Evolutionary conservation across 495 filamentous ascomycete genomes (phyloP).

Genomic region (Hypoxylon cercidicola): DNA sequence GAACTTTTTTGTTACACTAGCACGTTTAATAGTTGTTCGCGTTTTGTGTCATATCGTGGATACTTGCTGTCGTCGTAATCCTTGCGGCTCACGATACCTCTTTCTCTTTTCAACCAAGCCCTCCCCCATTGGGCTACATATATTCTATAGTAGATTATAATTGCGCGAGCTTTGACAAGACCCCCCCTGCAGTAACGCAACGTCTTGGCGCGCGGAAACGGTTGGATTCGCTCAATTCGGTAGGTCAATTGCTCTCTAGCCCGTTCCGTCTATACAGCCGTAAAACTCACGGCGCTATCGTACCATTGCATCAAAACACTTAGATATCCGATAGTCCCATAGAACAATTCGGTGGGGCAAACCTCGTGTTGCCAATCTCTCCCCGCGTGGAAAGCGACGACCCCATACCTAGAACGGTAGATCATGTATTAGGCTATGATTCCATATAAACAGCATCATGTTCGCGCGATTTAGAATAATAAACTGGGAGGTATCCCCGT

Average conservation of each 20-base stretch:
- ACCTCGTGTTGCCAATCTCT: conserved; percentile 16
- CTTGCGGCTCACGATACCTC: not conserved
- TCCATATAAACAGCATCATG: conserved; percentile 14
- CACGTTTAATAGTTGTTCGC: no score
- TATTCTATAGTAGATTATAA: not conserved
- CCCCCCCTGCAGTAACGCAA: conserved; percentile 26
- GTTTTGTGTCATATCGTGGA: not conserved
- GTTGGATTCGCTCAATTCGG: conserved; percentile 18
- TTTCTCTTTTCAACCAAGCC: not conserved
- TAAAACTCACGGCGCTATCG: conserved; percentile 17
- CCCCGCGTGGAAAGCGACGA: not conserved
- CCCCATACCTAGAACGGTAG: not conserved
- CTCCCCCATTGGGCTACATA: not conserved
- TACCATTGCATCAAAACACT: not conserved
- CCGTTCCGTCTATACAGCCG: conserved; percentile 12
- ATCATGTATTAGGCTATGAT: not conserved
- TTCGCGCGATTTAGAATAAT: not conserved
- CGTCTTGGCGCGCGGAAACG: conserved; percentile 21
- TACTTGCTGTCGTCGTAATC: not conserved
- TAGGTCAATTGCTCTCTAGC: conserved; percentile 20
- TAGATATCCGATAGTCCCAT: conserved; percentile 2
- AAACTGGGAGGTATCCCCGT: not conserved
- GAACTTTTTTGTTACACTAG: no score
- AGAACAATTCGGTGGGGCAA: conserved; percentile 14
- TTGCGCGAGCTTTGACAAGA: conserved; percentile 19